Evolutionary conservation across 2,329 filamentous ascomycete species (phyloP).

Genomic region (Microsporum audouinii): DNA sequence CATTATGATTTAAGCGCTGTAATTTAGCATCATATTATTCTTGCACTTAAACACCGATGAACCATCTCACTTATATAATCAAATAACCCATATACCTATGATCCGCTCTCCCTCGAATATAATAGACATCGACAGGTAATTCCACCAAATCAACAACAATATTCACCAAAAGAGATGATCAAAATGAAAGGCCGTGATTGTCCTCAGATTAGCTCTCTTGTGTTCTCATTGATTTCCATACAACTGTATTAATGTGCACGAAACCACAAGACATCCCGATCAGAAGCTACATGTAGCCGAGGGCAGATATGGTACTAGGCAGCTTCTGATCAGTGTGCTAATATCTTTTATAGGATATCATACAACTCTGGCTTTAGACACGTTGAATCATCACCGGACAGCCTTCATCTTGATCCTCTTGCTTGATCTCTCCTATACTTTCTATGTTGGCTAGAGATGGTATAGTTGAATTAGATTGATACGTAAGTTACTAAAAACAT

Average conservation of each 20-base stretch:
- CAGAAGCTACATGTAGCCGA: neutral
- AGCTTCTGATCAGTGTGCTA: neutral
- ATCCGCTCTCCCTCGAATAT: neutral
- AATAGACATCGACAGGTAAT: neutral
- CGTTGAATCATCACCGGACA: slow-evolving; percentile 29
- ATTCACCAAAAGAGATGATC: neutral
- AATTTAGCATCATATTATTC: neutral
- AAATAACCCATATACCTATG: neutral
- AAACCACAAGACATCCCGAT: neutral
- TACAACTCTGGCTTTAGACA: slow-evolving; percentile 38
- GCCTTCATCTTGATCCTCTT: neutral
- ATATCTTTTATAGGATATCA: slow-evolving; percentile 28
- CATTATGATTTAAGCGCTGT: neutral
- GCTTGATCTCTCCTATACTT: neutral
- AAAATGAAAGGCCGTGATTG: slow-evolving; percentile 9
- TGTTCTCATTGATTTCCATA: slow-evolving; percentile 35
- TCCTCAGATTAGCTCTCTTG: slow-evolving; percentile 38
- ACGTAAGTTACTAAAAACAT: neutral
- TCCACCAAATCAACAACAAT: neutral
- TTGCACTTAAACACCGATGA: neutral
- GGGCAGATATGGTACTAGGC: neutral
- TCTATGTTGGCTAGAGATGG: no score
- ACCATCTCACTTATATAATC: neutral
- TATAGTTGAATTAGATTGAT: no score
- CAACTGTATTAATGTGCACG: slow-evolving; percentile 10